phyloP scores from a whole-genome alignment of 192 early-diverging fungal species.

The Coemansia sp. region DNA sequence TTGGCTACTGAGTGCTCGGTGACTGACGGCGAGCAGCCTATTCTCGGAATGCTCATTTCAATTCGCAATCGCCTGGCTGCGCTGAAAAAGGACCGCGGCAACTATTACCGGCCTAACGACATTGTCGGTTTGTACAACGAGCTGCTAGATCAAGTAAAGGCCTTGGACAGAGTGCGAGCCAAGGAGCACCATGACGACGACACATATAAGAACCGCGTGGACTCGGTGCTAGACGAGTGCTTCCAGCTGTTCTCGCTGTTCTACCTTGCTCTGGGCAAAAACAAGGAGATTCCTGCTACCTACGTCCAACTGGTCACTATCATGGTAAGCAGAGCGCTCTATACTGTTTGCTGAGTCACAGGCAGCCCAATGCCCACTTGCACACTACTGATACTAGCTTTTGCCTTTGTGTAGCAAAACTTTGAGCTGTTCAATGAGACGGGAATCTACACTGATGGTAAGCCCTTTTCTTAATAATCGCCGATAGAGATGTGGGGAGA shows the following conservation, averaged over 20 bases:
- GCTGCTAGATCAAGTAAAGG: conserved; percentile 50
- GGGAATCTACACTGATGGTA: conserved; percentile 61
- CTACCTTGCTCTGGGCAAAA: conserved; percentile 73
- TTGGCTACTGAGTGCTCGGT: conserved; percentile 22
- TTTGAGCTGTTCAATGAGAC: conserved; percentile 61
- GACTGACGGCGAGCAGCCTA: conserved; percentile 56
- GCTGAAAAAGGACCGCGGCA: conserved; percentile 72
- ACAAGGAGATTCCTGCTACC: conserved; percentile 71
- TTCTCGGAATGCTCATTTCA: conserved; percentile 64
- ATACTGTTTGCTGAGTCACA: background rate
- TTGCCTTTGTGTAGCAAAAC: conserved; percentile 54
- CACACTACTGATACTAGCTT: background rate
- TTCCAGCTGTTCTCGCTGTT: conserved; percentile 75
- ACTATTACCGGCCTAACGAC: conserved; percentile 62
- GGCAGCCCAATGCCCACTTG: background rate
- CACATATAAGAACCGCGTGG: conserved; percentile 60
- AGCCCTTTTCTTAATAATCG: conserved; percentile 11
- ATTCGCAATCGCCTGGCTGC: conserved; percentile 70
- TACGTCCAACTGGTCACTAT: conserved; percentile 76
- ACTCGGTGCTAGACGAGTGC: conserved; percentile 72
- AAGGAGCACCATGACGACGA: conserved; percentile 54
- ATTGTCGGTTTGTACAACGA: conserved; percentile 66
- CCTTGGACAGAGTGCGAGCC: conserved; percentile 48
- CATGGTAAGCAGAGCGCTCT: conserved; percentile 41
- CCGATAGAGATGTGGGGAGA: background rate